A percentile compares a stretch with the other conserved stretches of the same genome.
These are phyloP conservation scores for Sporothrix inflata DNA, from an alignment of 2,329 filamentous ascomycete genomes.

Conservation along the genomic window DNA sequence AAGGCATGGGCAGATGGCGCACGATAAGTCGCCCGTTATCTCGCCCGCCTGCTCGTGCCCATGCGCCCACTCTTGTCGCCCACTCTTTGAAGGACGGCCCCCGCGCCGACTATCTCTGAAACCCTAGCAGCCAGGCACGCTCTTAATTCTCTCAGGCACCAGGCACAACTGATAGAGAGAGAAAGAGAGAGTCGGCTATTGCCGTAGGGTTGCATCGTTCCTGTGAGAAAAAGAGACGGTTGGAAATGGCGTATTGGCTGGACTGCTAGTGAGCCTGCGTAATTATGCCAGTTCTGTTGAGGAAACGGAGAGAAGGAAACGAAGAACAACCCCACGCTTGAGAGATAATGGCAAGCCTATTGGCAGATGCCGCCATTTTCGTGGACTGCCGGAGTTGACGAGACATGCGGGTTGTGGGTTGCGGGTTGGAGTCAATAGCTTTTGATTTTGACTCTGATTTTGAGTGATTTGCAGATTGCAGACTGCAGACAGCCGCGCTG, in stretches of 20 bases:
- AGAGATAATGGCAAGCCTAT: neutral
- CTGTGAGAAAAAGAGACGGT: neutral
- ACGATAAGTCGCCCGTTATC: constrained; percentile 24
- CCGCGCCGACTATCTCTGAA: neutral
- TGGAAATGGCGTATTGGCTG: neutral
- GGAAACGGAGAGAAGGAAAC: neutral
- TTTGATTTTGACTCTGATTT: neutral
- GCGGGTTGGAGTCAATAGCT: too few relatives aligned
- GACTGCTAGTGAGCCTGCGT: neutral
- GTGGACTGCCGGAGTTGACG: constrained; percentile 4
- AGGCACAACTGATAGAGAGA: neutral
- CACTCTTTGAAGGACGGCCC: neutral
- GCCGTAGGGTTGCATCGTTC: constrained; percentile 15
- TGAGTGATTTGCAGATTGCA: neutral
- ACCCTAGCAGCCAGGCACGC: neutral
- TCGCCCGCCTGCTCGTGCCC: neutral
- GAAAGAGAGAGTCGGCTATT: neutral
- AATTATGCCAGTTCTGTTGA: neutral
- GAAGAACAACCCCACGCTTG: neutral
- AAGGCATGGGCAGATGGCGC: constrained; percentile 14
- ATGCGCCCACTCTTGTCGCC: neutral
- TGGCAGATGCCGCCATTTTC: constrained; percentile 5
- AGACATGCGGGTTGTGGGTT: neutral
- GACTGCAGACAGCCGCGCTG: constrained; percentile 2
- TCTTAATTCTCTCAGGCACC: neutral